phyloP scores from a whole-genome alignment of 129 eudicot genomes.

The Calendula officinalis region DNA sequence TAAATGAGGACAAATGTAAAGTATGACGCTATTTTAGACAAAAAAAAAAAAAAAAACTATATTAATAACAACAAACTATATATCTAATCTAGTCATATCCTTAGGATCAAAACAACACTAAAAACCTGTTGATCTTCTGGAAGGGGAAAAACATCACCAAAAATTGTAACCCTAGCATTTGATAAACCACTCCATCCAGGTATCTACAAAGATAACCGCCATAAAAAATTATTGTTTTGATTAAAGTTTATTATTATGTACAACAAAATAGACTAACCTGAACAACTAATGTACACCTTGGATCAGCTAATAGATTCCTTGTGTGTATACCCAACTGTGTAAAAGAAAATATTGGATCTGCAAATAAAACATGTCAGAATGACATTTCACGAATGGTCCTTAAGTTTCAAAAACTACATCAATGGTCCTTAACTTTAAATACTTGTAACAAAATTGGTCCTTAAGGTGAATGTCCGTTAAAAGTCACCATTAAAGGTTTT shows the following conservation, averaged over 20 bases:
- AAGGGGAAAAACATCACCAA: conserved; percentile 84
- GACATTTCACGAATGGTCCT: too few species aligned
- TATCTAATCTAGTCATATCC: background rate
- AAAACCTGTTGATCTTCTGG: conserved; percentile 76
- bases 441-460: too few species aligned
- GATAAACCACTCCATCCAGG: conserved; percentile 99
- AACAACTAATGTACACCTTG: conserved; percentile 83
- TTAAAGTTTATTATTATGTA: conserved; percentile 1
- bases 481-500: too few species aligned
- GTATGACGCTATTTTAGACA: too few species aligned
- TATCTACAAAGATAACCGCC: conserved; percentile 46
- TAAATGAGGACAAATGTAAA: too few species aligned
- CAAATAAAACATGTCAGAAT: background rate
- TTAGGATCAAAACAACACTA: background rate
- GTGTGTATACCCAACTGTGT: conserved; percentile 94
- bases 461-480: too few species aligned
- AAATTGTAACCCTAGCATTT: conserved; percentile 87
- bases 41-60: too few species aligned
- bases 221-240: conserved; percentile 9
- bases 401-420: background rate
- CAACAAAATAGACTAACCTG: conserved; percentile 50
- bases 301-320: conserved; percentile 74
- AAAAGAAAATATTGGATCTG: conserved; percentile 93
- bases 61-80: background rate
- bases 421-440: too few species aligned